phyloP scores from a whole-genome alignment of 495 filamentous ascomycete species.

The Aspergillus indologenus region DNA sequence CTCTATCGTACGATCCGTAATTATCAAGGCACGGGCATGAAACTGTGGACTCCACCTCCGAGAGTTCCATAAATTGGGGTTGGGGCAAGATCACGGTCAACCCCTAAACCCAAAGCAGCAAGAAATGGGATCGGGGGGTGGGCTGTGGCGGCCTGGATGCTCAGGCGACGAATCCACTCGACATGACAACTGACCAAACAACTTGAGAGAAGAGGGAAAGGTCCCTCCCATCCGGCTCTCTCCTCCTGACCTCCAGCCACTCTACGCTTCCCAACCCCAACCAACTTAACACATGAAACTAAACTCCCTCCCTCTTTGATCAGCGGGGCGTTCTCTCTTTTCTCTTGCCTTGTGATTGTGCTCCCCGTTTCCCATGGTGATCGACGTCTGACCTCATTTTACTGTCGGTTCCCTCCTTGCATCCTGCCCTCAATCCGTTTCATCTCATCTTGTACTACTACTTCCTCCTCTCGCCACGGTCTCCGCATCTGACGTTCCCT shows the following conservation, averaged over 20 bases:
- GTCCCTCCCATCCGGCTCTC: not conserved
- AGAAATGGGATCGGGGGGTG: not conserved
- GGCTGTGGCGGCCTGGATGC: slow-evolving; percentile 12
- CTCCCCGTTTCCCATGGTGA: slow-evolving; percentile 5
- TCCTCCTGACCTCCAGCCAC: slow-evolving; percentile 5
- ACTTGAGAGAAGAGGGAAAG: no score
- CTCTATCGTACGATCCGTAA: not conserved
- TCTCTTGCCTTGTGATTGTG: slow-evolving; percentile 23
- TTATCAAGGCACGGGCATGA: not conserved
- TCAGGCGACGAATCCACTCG: slow-evolving; percentile 18
- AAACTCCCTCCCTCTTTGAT: not conserved
- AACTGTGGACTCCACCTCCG: no score
- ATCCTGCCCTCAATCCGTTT: slow-evolving; percentile 6
- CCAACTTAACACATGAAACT: slow-evolving; percentile 11
- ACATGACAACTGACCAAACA: not conserved
- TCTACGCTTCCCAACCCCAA: slow-evolving; percentile 13
- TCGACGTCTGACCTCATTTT: slow-evolving; percentile 12
- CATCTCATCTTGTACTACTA: slow-evolving; percentile 10
- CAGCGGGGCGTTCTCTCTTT: slow-evolving; percentile 2
- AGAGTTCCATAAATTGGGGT: not conserved
- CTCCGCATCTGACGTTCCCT: slow-evolving; percentile 22
- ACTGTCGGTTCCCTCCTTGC: slow-evolving; percentile 14
- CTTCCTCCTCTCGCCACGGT: slow-evolving; percentile 17
- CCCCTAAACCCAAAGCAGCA: slow-evolving; percentile 6
- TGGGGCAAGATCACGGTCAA: not conserved